Percentiles rank a stretch among this genome's conserved stretches.
Conservation (phyloP, 2,329 filamentous ascomycete genomes). For the Xylariaceae sp. region DNA sequence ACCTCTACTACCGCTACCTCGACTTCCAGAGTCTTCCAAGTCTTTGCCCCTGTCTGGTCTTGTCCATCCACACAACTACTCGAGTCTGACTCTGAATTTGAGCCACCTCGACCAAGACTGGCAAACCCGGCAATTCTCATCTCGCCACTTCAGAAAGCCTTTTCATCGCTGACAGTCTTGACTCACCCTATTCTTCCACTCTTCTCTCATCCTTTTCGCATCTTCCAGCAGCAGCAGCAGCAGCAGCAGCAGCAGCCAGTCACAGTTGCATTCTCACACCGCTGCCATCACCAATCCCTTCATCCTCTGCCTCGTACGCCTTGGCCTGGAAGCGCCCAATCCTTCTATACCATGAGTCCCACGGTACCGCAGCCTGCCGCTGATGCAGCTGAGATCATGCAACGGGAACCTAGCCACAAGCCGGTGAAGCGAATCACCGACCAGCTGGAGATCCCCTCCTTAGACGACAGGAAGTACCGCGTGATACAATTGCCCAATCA, state of each 20-base stretch:
- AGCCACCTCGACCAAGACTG: too few relatives aligned
- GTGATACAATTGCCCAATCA: slow-evolving; percentile 82
- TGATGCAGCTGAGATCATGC: slow-evolving; percentile 20
- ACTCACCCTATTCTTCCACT: neutral
- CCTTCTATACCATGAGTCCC: slow-evolving; percentile 18
- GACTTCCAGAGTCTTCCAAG: too few relatives aligned
- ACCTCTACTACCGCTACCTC: neutral
- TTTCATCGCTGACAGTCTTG: too few relatives aligned
- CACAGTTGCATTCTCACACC: slow-evolving; percentile 1
- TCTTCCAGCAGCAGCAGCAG: too few relatives aligned
- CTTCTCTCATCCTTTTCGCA: neutral
- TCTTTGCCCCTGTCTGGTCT: too few relatives aligned
- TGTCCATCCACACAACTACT: too few relatives aligned
- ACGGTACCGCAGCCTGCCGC: slow-evolving; percentile 20
- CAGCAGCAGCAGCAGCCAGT: too few relatives aligned
- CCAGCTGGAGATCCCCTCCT: slow-evolving; percentile 27
- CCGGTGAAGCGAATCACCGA: slow-evolving; percentile 32
- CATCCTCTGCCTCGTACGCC: neutral
- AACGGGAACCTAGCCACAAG: slow-evolving; percentile 24
- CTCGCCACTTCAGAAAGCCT: too few relatives aligned
- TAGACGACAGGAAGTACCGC: slow-evolving; percentile 79
- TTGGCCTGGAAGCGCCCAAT: slow-evolving; percentile 2
- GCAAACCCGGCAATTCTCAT: too few relatives aligned
- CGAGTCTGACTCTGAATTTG: too few relatives aligned
- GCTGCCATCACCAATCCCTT: neutral